Evolutionary conservation across 257 asterid species (phyloP).

Genomic region (Craterostigma plantagineum): DNA sequence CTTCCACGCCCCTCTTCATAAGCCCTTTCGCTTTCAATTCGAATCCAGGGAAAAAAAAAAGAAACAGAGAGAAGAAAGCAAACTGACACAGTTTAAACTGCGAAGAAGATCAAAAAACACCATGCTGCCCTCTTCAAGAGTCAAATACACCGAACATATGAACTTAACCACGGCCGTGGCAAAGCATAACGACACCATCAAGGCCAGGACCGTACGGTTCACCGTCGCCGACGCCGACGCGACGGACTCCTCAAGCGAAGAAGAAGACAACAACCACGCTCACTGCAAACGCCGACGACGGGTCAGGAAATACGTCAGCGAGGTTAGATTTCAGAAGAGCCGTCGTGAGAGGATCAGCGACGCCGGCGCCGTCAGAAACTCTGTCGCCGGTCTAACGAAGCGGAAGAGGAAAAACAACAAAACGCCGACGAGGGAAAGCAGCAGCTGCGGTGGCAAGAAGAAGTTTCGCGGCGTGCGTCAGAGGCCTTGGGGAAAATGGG

Average conservation of each 20-base stretch:
- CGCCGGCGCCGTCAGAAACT: no score
- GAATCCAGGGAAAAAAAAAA: constrained; percentile 22
- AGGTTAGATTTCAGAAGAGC: constrained; percentile 28
- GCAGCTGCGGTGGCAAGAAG: constrained; percentile 9
- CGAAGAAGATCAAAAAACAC: no score
- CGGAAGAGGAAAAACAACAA: constrained; percentile 21
- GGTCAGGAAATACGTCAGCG: constrained; percentile 47
- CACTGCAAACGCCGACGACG: constrained; percentile 24
- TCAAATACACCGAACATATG: constrained; percentile 49
- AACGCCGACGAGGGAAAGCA: constrained; percentile 1
- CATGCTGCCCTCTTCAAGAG: constrained; percentile 16
- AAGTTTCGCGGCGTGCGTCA: constrained; percentile 90
- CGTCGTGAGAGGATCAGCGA: no score
- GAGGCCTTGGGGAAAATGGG: constrained; percentile 99
- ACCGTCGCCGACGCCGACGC: constrained; percentile 76
- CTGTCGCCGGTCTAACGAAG: constrained; percentile 9
- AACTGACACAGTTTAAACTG: constrained; percentile 9
- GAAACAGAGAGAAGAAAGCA: constrained; percentile 4
- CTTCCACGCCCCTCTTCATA: constrained; percentile 10
- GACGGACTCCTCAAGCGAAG: constrained; percentile 82
- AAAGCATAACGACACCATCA: no score
- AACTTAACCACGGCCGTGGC: constrained; percentile 19
- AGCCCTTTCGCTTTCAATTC: constrained; percentile 40
- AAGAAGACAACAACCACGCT: constrained; percentile 19
- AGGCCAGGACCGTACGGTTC: constrained; percentile 32